Conservation (phyloP, 164 flowering plant species). For the Piper betle region DNA sequence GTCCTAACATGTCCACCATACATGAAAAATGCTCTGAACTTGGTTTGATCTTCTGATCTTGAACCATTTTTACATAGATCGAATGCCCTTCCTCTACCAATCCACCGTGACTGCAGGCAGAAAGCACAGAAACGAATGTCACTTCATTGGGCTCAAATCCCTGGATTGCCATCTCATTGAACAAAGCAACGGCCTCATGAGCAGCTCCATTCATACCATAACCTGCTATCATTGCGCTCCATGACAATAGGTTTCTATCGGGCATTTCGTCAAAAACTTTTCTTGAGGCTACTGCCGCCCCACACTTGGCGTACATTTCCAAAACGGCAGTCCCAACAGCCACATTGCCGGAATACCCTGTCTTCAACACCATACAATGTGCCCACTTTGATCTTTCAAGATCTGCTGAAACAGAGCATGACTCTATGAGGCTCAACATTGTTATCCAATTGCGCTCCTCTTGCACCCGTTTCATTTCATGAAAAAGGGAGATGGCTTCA, state of each 20-base stretch:
- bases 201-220: constrained; percentile 61
- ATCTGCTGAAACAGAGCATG: constrained; percentile 54
- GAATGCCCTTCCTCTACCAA: constrained; percentile 55
- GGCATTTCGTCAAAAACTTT: constrained; percentile 48
- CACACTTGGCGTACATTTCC: constrained; percentile 73
- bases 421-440: constrained; percentile 52
- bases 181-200: constrained; percentile 40
- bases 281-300: constrained; percentile 43
- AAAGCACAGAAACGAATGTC: constrained; percentile 47
- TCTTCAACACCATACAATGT: constrained; percentile 59
- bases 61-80: constrained; percentile 33
- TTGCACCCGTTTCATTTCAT: constrained; percentile 30
- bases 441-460: constrained; percentile 39
- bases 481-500: constrained; percentile 49
- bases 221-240: constrained; percentile 73
- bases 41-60: constrained; percentile 27
- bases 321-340: constrained; percentile 62
- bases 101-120: constrained; percentile 88
- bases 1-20: constrained; percentile 66
- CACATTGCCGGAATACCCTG: constrained; percentile 36
- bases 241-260: constrained; percentile 42
- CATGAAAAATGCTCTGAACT: constrained; percentile 63
- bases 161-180: constrained; percentile 35
- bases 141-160: constrained; percentile 50
- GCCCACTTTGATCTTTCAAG: constrained; percentile 43